Evolutionary conservation across 495 filamentous ascomycete species (phyloP).

Genomic region (Recurvomyces mirabilis): DNA sequence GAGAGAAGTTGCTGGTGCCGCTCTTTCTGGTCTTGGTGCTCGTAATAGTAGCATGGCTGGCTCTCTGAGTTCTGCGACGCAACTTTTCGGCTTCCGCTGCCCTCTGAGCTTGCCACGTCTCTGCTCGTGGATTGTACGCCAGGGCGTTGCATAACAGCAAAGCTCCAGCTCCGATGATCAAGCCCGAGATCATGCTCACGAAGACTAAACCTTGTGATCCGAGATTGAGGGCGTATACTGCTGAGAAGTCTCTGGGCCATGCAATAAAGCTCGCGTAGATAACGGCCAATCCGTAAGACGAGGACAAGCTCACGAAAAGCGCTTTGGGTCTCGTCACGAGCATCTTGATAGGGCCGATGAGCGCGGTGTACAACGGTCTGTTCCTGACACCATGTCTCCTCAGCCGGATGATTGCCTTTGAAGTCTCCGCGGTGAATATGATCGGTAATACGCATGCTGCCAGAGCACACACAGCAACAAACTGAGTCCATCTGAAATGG

Average conservation of each 20-base stretch:
- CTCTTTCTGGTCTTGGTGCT: not conserved
- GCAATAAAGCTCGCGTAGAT: constrained; percentile 33
- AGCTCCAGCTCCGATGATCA: not conserved
- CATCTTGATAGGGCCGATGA: constrained; percentile 21
- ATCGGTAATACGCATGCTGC: constrained; percentile 25
- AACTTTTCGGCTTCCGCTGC: not conserved
- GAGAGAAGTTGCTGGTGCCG: not conserved
- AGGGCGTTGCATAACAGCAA: not conserved
- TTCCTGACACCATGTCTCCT: not conserved
- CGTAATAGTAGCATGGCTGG: too few relatives aligned
- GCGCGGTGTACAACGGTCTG: not conserved
- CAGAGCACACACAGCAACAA: constrained; percentile 4
- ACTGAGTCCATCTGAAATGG: constrained; percentile 2
- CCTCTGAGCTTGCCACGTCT: constrained; percentile 1
- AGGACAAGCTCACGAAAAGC: constrained; percentile 22
- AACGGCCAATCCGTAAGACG: constrained; percentile 30
- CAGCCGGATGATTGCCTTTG: constrained; percentile 28
- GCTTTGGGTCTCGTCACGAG: constrained; percentile 32
- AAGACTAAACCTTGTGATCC: constrained; percentile 4
- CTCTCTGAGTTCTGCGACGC: too few relatives aligned
- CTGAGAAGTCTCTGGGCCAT: constrained; percentile 22
- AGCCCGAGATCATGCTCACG: constrained; percentile 4
- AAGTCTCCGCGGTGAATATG: constrained; percentile 33
- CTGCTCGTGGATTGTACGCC: not conserved
- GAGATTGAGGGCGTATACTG: constrained; percentile 1